Percentiles rank a stretch among this genome's conserved stretches.
These are phyloP conservation scores for Pythium folliculosum DNA, from an alignment of 352 stramenopile species.

Conservation along the genomic window DNA sequence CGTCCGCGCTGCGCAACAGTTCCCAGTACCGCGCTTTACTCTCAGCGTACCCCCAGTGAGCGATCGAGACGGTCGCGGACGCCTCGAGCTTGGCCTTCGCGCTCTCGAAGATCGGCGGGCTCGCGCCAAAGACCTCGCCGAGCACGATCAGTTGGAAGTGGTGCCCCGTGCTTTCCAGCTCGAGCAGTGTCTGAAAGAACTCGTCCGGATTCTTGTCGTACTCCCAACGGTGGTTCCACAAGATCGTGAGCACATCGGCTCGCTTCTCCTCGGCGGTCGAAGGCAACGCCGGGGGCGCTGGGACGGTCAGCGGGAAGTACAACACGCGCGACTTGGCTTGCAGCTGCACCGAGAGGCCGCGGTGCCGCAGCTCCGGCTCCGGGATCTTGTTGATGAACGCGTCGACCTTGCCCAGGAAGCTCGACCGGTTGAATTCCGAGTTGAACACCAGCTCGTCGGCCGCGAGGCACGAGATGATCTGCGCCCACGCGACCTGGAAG, in stretches of 20 bases:
- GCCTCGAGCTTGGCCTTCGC: conserved; percentile 32
- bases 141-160: conserved; percentile 47
- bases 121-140: conserved; percentile 38
- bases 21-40: conserved; percentile 40
- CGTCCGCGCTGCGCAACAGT: conserved; percentile 36
- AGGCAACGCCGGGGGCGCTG: not conserved
- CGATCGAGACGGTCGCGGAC: conserved; percentile 29
- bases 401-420: conserved; percentile 44
- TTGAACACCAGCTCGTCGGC: conserved; percentile 59
- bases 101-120: conserved; percentile 31
- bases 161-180: conserved; percentile 26
- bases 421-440: conserved; percentile 45
- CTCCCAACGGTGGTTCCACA: conserved; percentile 63
- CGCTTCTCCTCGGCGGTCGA: not conserved
- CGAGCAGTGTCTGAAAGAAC: conserved; percentile 50
- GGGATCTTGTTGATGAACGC: conserved; percentile 60
- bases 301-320: conserved; percentile 42
- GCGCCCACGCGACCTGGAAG: conserved; percentile 58
- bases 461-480: conserved; percentile 53
- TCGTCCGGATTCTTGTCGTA: conserved; percentile 60
- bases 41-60: conserved; percentile 44
- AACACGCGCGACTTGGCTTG: conserved; percentile 39
- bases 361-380: conserved; percentile 35
- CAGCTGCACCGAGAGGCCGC: conserved; percentile 26
- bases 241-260: conserved; percentile 31